Evolutionary conservation across 116 monocot species (phyloP).

Genomic region (Iris pallida): DNA sequence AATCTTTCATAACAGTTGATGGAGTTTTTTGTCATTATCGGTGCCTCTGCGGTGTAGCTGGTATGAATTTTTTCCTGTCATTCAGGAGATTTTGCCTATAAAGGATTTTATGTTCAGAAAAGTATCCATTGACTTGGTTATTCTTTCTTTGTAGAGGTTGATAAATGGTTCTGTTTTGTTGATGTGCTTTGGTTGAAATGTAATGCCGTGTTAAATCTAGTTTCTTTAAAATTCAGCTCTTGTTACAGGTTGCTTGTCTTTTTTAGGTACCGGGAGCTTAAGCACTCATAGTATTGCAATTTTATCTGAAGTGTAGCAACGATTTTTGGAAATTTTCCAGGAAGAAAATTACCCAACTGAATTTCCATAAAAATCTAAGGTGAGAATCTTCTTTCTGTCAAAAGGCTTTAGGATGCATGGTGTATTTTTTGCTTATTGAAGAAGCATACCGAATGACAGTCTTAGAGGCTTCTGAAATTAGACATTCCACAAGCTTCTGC

Average conservation of each 20-base stretch:
- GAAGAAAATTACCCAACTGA: conserved; percentile 92
- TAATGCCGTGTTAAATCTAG: neutral
- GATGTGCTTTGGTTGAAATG: neutral
- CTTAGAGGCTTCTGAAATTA: no score
- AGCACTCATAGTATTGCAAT: conserved; percentile 88
- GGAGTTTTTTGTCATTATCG: no score
- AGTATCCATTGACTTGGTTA: no score
- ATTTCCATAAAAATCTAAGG: conserved; percentile 90
- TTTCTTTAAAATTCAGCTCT: neutral
- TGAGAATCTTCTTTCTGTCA: conserved; percentile 12
- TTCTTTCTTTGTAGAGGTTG: no score
- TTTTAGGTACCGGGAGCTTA: conserved; percentile 81
- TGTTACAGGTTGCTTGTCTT: neutral
- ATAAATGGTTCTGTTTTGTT: no score
- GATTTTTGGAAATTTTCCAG: conserved; percentile 88
- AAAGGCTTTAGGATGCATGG: neutral
- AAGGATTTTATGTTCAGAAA: no score
- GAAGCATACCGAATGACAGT: neutral
- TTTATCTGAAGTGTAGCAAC: conserved; percentile 90
- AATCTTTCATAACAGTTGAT: no score
- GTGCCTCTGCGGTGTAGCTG: no score
- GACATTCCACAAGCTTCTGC: no score
- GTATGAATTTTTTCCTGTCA: no score
- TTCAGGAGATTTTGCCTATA: no score
- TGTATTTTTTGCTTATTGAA: neutral